Conservation (phyloP, 352 stramenopile genomes). For the Globisporangium ultimum region DNA sequence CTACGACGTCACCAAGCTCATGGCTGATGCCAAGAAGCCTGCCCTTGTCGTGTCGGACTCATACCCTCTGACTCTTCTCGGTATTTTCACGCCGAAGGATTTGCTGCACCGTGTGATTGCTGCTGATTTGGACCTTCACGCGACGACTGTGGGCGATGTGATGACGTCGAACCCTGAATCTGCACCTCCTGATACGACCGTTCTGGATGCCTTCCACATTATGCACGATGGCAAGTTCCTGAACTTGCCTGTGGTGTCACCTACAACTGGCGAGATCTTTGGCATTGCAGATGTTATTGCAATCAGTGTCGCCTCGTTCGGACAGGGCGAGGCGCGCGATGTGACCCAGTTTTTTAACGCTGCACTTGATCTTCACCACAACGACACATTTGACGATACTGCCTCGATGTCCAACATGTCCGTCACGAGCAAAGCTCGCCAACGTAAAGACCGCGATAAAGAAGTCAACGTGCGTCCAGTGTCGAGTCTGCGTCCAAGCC, state of each 20-base stretch:
- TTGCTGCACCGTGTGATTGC: slow-evolving; percentile 95
- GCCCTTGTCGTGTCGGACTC: slow-evolving; percentile 72
- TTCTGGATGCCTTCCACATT: slow-evolving; percentile 97
- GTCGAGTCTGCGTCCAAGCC: slow-evolving; percentile 73
- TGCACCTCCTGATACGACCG: slow-evolving; percentile 90
- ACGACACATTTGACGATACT: slow-evolving; percentile 49
- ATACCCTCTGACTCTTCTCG: slow-evolving; percentile 75
- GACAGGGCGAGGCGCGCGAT: slow-evolving; percentile 61
- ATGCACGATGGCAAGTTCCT: slow-evolving; percentile 98
- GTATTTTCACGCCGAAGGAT: slow-evolving; percentile 98
- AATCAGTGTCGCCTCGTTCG: slow-evolving; percentile 73
- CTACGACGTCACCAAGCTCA: slow-evolving; percentile 67
- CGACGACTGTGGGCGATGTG: slow-evolving; percentile 86
- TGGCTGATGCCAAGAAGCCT: slow-evolving; percentile 75
- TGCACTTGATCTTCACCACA: slow-evolving; percentile 69
- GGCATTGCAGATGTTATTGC: slow-evolving; percentile 82
- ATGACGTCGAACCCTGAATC: slow-evolving; percentile 97
- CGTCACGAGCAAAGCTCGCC: slow-evolving; percentile 52
- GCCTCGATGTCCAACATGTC: slow-evolving; percentile 43
- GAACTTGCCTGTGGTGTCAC: slow-evolving; percentile 93
- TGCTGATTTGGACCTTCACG: slow-evolving; percentile 82
- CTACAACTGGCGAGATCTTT: slow-evolving; percentile 63
- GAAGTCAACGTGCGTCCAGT: slow-evolving; percentile 76
- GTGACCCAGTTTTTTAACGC: slow-evolving; percentile 80
- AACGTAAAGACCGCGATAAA: slow-evolving; percentile 76